Evolutionary conservation across 2,329 filamentous ascomycete genomes (phyloP).

Genomic region (Tolypocladium tundrense): DNA sequence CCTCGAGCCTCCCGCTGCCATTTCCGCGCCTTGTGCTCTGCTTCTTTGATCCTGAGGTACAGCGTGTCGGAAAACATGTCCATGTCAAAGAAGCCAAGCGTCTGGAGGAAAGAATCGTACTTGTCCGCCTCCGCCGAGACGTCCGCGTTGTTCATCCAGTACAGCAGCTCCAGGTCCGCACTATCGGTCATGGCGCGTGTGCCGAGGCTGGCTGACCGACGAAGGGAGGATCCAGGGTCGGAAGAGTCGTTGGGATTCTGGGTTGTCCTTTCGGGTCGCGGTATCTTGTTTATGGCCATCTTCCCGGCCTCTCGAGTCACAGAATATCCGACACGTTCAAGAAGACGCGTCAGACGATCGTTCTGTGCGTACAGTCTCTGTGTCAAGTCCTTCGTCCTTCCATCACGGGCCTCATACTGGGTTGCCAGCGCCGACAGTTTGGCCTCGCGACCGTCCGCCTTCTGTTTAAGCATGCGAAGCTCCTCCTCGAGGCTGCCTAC

Average conservation of each 20-base stretch:
- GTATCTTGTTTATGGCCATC: slow-evolving; percentile 66
- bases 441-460: slow-evolving; percentile 43
- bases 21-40: slow-evolving; percentile 86
- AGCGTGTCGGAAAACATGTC: slow-evolving; percentile 78
- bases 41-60: slow-evolving; percentile 82
- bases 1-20: slow-evolving; percentile 80
- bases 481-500: slow-evolving; percentile 69
- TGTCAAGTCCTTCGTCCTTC: slow-evolving; percentile 72
- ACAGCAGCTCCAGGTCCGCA: slow-evolving; percentile 61
- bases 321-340: slow-evolving; percentile 80
- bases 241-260: slow-evolving; percentile 49
- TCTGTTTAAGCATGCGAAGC: slow-evolving; percentile 57
- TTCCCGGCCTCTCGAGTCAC: slow-evolving; percentile 62
- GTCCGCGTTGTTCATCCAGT: slow-evolving; percentile 69
- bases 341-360: slow-evolving; percentile 68
- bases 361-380: slow-evolving; percentile 76
- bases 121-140: slow-evolving; percentile 57
- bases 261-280: slow-evolving; percentile 44
- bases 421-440: slow-evolving; percentile 39
- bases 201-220: slow-evolving; percentile 41
- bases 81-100: slow-evolving; percentile 69
- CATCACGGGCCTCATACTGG: slow-evolving; percentile 59
- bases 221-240: slow-evolving; percentile 42
- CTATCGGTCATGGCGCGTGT: slow-evolving; percentile 48
- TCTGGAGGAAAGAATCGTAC: slow-evolving; percentile 65